A percentile compares a stretch with the other conserved stretches of the same genome.
Evolutionary conservation across 108 stramenopile genomes (phyloP).

Genomic region (Skeletonema potamos): DNA sequence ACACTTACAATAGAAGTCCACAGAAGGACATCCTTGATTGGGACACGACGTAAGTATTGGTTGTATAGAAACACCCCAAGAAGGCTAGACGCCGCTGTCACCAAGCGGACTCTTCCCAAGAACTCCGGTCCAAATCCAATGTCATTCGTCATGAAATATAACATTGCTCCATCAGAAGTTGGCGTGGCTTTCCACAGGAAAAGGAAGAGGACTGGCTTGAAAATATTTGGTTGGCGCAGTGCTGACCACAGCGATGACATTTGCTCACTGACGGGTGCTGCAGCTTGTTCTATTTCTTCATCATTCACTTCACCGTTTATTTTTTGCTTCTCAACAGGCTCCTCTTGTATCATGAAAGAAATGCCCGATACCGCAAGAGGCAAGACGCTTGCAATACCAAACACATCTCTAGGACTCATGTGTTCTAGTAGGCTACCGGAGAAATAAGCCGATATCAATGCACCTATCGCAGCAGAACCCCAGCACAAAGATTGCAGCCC

Average conservation of each 20-base stretch:
- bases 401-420: conserved; percentile 86
- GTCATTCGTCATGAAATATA: conserved; percentile 94
- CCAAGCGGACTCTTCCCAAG: conserved; percentile 84
- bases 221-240: conserved; percentile 78
- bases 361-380: conserved; percentile 85
- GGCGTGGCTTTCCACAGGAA: conserved; percentile 97
- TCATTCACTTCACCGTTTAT: not conserved
- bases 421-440: conserved; percentile 83
- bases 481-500: conserved; percentile 92
- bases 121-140: conserved; percentile 92
- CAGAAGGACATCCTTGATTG: conserved; percentile 83
- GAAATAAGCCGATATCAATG: conserved; percentile 88
- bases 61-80: conserved; percentile 89
- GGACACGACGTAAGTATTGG: conserved; percentile 44
- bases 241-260: conserved; percentile 75
- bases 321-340: conserved; percentile 30
- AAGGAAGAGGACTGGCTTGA: conserved; percentile 90
- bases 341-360: conserved; percentile 77
- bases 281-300: not conserved
- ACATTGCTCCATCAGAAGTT: conserved; percentile 88
- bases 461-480: conserved; percentile 88
- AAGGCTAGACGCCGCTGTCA: conserved; percentile 82
- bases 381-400: conserved; percentile 82
- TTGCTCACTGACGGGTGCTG: conserved; percentile 58
- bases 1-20: conserved; percentile 79